Evolutionary conservation across 1,139 yeast species (phyloP), one percentile per base, ranked within the genome.

Genomic region (Candida glucosophila): DNA sequence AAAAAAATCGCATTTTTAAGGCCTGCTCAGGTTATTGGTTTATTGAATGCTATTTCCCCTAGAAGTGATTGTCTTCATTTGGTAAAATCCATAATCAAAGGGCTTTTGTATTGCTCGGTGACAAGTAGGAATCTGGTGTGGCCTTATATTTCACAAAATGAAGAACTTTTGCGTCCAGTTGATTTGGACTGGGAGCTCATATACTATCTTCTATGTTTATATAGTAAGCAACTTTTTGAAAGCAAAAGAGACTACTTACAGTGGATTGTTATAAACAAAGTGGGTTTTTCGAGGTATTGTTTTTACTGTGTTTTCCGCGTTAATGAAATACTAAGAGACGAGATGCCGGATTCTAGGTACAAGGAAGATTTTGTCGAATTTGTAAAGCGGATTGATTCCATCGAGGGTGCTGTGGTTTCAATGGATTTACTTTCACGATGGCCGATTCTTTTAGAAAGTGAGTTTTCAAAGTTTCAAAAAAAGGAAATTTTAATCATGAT

Each of bases 181-280:
- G 32, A 37, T 10, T 19, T 26, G 6, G 30, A 51, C 12, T 73
- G 78, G 78, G 62, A 57, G 29, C 35, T 70, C 13, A 56, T 55
- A 19, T 73, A 60, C 40, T 52, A 63, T 33, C 37, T 73, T 4
- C 44, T 74, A 30, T 66, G 71, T 37, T 42, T 71, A 3, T 73
- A 62, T 40, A 74, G 70, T 6, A 31, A 44, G 7, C 63, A 60
- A 12, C 47, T 61, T 6, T 23, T 57, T 1, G 34, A 46, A 1
- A 31, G 4, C 3, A 19, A 25, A 9, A 7, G 19, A 5, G 6
- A 19, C 4, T 21, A 19, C 14, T 8, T 19, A 10, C 14, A 12
- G 6, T 12, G 7, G 16, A 15, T 20, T 15, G 13, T 22, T 17
- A 10, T 12, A 8, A 10, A 23, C 4, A 8, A 24, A 11, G n/a